These are phyloP conservation scores for Monilinia aucupariae DNA, from an alignment of 2,329 filamentous ascomycete genomes.

Conservation along the genomic window DNA sequence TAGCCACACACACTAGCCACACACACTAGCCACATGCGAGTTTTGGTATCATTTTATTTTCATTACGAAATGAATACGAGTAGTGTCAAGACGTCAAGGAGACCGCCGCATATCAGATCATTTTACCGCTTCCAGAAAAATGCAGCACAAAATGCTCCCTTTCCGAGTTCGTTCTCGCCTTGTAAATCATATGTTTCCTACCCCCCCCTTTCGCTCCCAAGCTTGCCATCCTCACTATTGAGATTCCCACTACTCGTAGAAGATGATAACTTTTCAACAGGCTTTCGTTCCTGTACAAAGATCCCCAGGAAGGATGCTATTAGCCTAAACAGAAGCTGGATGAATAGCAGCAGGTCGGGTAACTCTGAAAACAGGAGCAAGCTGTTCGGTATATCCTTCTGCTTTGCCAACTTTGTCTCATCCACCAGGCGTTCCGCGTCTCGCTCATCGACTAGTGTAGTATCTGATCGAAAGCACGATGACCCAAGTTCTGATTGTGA, in stretches of 20 bases:
- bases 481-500: background rate
- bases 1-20: background rate
- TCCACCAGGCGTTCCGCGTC: background rate
- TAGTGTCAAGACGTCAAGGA: background rate
- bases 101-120: background rate
- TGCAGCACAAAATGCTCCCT: background rate
- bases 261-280: background rate
- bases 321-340: background rate
- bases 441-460: background rate
- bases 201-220: too few species aligned
- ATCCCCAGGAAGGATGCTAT: background rate
- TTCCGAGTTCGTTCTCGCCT: background rate
- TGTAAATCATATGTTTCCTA: background rate
- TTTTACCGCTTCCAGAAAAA: background rate
- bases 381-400: background rate
- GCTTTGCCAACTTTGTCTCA: background rate
- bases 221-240: background rate
- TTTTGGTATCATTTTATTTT: too few species aligned
- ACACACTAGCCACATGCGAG: background rate
- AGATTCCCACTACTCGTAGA: background rate
- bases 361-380: background rate
- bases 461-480: background rate
- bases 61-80: too few species aligned
- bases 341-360: background rate
- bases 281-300: background rate